Percentiles rank a stretch among this genome's conserved stretches.
phyloP scores from a whole-genome alignment of 768 basidiomycete species.

The Auriculariales sp. region DNA sequence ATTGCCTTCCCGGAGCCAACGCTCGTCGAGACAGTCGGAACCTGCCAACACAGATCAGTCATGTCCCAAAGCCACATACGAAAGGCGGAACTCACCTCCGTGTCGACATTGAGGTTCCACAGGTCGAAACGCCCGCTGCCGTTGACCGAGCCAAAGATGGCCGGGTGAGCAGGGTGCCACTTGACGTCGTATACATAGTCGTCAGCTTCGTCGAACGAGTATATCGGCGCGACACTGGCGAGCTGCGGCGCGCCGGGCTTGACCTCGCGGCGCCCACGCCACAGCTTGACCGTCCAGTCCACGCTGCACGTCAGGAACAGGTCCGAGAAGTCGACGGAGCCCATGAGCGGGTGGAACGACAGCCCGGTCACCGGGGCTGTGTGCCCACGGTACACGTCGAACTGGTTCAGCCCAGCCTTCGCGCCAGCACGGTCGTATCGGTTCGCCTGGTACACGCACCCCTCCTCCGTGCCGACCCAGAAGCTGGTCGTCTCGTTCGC shows the following conservation, averaged over 20 bases:
- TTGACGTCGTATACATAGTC: conserved; percentile 98
- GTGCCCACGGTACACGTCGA: conserved; percentile 88
- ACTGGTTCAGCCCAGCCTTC: conserved; percentile 88
- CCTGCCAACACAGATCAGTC: conserved; percentile 44
- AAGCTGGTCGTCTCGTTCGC: conserved; percentile 94
- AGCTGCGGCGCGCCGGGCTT: conserved; percentile 50
- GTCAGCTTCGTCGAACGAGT: conserved; percentile 94
- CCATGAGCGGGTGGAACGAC: conserved; percentile 84
- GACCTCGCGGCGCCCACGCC: conserved; percentile 68
- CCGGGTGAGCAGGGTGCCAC: conserved; percentile 95
- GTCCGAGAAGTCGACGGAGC: conserved; percentile 90
- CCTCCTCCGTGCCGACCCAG: conserved; percentile 97
- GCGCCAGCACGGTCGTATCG: conserved; percentile 93
- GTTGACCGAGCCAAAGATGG: conserved; percentile 84
- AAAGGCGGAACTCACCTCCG: conserved; percentile 51
- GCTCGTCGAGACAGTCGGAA: conserved; percentile 77
- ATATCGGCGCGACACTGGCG: conserved; percentile 47
- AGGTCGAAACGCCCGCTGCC: conserved; percentile 92
- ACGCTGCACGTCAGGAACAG: conserved; percentile 85
- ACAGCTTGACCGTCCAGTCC: conserved; percentile 98
- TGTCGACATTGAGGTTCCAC: conserved; percentile 96
- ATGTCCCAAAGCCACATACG: background rate
- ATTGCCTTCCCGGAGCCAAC: conserved; percentile 72
- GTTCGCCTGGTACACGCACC: conserved; percentile 91
- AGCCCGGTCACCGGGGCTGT: conserved; percentile 88